Evolutionary conservation across 2,329 filamentous ascomycete species (phyloP).

Genomic region (Neofusicoccum sp.): DNA sequence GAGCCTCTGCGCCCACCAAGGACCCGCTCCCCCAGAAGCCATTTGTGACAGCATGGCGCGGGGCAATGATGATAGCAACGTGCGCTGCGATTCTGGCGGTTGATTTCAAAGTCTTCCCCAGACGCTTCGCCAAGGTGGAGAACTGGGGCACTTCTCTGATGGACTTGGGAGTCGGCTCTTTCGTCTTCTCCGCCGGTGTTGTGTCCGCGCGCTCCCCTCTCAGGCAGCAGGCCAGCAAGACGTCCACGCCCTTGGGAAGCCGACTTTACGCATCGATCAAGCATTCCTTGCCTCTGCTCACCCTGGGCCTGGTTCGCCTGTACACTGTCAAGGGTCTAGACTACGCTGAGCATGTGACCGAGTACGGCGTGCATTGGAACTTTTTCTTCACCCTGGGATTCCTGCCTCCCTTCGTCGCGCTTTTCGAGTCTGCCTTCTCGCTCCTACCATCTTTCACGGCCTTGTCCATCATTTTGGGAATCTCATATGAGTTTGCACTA

Average conservation of each 20-base stretch:
- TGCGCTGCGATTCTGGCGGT: conserved; percentile 93
- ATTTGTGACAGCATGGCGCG: conserved; percentile 88
- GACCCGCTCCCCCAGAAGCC: conserved; percentile 75
- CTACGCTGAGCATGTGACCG: conserved; percentile 94
- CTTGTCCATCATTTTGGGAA: conserved; percentile 67
- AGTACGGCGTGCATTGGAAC: conserved; percentile 99
- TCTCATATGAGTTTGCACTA: conserved; percentile 71
- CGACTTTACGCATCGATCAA: conserved; percentile 68
- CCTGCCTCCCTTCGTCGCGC: conserved; percentile 81
- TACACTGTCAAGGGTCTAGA: conserved; percentile 90
- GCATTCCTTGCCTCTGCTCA: conserved; percentile 78
- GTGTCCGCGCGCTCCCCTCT: conserved; percentile 83
- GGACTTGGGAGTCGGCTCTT: conserved; percentile 95
- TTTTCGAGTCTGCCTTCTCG: conserved; percentile 71
- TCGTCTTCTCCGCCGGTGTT: conserved; percentile 90
- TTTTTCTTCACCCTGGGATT: conserved; percentile 97
- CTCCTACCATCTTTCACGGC: conserved; percentile 74
- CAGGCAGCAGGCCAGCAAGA: conserved; percentile 61
- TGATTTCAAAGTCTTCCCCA: conserved; percentile 88
- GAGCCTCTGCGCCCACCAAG: conserved; percentile 24
- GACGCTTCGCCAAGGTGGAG: conserved; percentile 95
- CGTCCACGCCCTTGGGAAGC: conserved; percentile 50
- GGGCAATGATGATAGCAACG: conserved; percentile 86
- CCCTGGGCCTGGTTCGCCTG: conserved; percentile 76
- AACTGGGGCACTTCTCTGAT: conserved; percentile 99